A percentile compares a stretch with the other conserved stretches of the same genome.
Conservation (phyloP, 495 filamentous ascomycete species). For the Penicillium daleae region DNA sequence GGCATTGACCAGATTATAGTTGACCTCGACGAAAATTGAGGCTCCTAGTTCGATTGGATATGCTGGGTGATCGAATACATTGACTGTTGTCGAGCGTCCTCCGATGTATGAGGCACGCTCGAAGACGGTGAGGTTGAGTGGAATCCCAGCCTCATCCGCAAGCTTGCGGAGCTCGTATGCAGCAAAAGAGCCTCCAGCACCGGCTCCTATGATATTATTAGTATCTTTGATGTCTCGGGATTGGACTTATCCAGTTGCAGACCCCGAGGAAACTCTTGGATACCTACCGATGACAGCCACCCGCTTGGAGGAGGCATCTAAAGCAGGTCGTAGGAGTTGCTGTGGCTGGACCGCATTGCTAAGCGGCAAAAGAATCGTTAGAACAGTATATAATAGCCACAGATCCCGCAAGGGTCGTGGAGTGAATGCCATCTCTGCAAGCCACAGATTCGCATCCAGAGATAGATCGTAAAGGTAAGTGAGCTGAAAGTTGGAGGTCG, state of each 20-base stretch:
- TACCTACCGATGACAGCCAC: slow-evolving; percentile 54
- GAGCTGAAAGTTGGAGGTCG: slow-evolving; percentile 1
- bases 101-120: slow-evolving; percentile 81
- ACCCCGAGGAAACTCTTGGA: neutral
- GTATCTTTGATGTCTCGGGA: neutral
- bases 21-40: slow-evolving; percentile 88
- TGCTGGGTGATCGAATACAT: slow-evolving; percentile 70
- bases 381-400: slow-evolving; percentile 12
- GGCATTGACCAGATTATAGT: slow-evolving; percentile 78
- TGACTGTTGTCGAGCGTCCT: slow-evolving; percentile 86
- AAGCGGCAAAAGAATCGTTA: slow-evolving; percentile 23
- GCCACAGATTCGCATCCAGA: neutral
- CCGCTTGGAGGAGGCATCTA: slow-evolving; percentile 35
- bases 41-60: slow-evolving; percentile 86
- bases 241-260: neutral
- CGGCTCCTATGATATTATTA: slow-evolving; percentile 68
- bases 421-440: neutral
- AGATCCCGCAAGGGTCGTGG: neutral
- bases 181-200: slow-evolving; percentile 83
- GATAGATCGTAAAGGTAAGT: neutral
- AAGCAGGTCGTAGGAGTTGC: slow-evolving; percentile 18
- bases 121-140: slow-evolving; percentile 82
- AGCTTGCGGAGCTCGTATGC: slow-evolving; percentile 81
- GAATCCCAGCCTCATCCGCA: slow-evolving; percentile 55
- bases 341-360: slow-evolving; percentile 31